Conservation (phyloP, 2,329 filamentous ascomycete species). For the Phyllosticta ampelicida region DNA sequence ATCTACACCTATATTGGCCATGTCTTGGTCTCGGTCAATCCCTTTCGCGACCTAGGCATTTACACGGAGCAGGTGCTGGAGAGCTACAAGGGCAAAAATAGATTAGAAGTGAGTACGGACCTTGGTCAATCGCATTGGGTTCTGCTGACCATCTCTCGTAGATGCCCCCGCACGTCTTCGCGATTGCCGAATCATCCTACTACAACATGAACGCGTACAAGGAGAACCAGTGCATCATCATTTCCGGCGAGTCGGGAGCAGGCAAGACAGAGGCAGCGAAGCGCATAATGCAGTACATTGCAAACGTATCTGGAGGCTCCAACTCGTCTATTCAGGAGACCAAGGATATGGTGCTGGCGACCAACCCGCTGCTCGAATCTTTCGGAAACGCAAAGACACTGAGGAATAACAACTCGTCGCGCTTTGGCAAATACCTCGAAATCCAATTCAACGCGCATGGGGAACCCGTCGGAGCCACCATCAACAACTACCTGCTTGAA, state of each 20-base stretch:
- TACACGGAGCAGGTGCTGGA: slow-evolving; percentile 92
- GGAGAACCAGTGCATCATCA: slow-evolving; percentile 98
- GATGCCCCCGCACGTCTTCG: slow-evolving; percentile 91
- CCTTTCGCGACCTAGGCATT: slow-evolving; percentile 93
- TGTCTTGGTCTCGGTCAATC: slow-evolving; percentile 97
- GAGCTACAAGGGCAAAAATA: slow-evolving; percentile 93
- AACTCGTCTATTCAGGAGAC: slow-evolving; percentile 87
- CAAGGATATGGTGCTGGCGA: slow-evolving; percentile 98
- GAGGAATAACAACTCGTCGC: slow-evolving; percentile 96
- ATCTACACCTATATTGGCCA: slow-evolving; percentile 99
- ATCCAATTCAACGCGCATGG: slow-evolving; percentile 88
- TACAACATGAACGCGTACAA: slow-evolving; percentile 99
- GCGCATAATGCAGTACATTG: slow-evolving; percentile 99
- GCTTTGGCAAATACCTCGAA: slow-evolving; percentile 97
- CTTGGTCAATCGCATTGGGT: not conserved
- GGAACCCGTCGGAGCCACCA: slow-evolving; percentile 90
- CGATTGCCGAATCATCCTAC: slow-evolving; percentile 89
- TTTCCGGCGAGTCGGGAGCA: slow-evolving; percentile 94
- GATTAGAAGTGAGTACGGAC: slow-evolving; percentile 52
- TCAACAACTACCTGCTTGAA: slow-evolving; percentile 95
- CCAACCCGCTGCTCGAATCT: slow-evolving; percentile 90
- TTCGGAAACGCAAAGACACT: slow-evolving; percentile 98
- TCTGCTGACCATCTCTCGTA: slow-evolving; percentile 12
- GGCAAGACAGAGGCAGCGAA: slow-evolving; percentile 98
- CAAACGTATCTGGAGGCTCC: slow-evolving; percentile 79